Evolutionary conservation across 2,329 filamentous ascomycete species (phyloP), one percentile per base, ranked within the genome.

Genomic region (Xylariales sp.): DNA sequence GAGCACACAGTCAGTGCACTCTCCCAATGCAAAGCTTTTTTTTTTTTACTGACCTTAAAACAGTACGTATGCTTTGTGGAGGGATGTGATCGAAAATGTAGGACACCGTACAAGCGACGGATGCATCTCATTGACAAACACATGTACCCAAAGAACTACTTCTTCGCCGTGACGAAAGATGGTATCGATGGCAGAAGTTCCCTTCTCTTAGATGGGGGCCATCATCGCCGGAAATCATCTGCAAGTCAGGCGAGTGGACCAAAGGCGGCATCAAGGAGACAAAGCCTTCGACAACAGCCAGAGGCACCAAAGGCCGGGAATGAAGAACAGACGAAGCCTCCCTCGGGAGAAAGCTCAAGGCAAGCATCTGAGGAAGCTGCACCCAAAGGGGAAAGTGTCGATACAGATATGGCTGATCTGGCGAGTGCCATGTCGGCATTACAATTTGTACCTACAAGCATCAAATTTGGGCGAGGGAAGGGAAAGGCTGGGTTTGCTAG

Each of bases 91-190:
- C 79, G 86, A 50, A 82, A 88, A 59, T 96, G 90, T 65, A 80
- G 78, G 42, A 89, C 86, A 4, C 82, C 85, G 21, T 82, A 87
- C 55, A 97, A 95, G 64, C 79, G 93, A 32, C 77, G 87, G 24
- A 79, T 88, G 60, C 91, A 98, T 69, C 73, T 95, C 50, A 88
- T 95, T 51, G 90, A 95, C 69, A 96, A 95, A 66, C 93, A 98
- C 63, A 76, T 84, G 66, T 98, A 93, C 58, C 91, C 90, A 9
- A 81, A 79, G 58, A 86, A 87, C 54, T 95, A 89, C 65, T 91
- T 94, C 63, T 95, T 94, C 55, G 80, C 81, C 37, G 78, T 97
- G 39, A 84, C 94, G 3, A 87, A 89, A 50, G 81, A 88, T 47
- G 93, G 93, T n/a, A 86, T 96, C 46, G 91, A 96, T 56, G 84